phyloP scores from a whole-genome alignment of 495 filamentous ascomycete genomes.

The Penicillium angulare region DNA sequence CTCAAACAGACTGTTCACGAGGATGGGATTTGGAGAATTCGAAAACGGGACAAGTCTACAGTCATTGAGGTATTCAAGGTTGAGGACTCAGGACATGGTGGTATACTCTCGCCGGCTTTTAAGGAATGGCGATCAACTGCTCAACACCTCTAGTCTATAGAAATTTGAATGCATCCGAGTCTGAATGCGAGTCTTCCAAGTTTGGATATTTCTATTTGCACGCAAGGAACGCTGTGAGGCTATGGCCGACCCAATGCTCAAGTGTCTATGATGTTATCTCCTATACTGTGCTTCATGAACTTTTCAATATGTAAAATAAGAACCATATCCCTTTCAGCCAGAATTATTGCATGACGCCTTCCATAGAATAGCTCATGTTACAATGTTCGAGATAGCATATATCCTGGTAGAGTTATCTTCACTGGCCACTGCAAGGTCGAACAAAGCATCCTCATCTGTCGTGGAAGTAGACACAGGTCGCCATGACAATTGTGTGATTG shows the following conservation, averaged over 20 bases:
- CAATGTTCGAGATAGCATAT: slow-evolving; percentile 53
- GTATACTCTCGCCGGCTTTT: slow-evolving; percentile 75
- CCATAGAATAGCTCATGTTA: slow-evolving; percentile 8
- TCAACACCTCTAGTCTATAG: neutral
- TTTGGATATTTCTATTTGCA: too few species aligned
- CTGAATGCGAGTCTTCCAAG: too few species aligned
- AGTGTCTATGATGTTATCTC: too few species aligned
- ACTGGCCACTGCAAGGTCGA: slow-evolving; percentile 73
- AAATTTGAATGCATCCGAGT: too few species aligned
- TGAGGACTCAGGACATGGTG: slow-evolving; percentile 70
- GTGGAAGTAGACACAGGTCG: slow-evolving; percentile 45
- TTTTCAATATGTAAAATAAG: neutral
- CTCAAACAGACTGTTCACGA: slow-evolving; percentile 62
- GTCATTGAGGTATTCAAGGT: slow-evolving; percentile 69
- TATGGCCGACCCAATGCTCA: too few species aligned
- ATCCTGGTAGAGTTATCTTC: slow-evolving; percentile 80
- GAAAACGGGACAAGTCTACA: slow-evolving; percentile 52
- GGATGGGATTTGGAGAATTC: slow-evolving; percentile 81
- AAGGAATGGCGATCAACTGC: slow-evolving; percentile 60
- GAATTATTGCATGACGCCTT: neutral
- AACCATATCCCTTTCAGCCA: neutral
- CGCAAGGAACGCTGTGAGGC: too few species aligned
- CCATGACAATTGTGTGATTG: slow-evolving; percentile 77
- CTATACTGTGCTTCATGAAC: neutral
- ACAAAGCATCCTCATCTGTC: slow-evolving; percentile 18